phyloP scores from a whole-genome alignment of 345 rosid genomes.

The Camelina sativa region DNA sequence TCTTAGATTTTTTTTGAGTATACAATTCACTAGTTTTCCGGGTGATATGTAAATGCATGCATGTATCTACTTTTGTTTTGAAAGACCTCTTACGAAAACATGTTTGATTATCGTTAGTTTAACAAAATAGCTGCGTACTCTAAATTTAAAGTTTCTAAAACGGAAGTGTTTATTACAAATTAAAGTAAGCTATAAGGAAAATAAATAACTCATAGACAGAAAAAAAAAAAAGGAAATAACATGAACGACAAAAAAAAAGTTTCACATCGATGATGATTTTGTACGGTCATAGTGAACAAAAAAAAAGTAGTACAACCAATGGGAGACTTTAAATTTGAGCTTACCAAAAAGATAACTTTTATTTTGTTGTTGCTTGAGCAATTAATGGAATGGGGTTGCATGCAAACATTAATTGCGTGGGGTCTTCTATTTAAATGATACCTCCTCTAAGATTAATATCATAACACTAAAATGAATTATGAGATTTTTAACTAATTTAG shows the following conservation, averaged over 20 bases:
- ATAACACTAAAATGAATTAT: too few relatives aligned
- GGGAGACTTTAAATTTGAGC: constrained; percentile 38
- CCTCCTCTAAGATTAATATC: too few relatives aligned
- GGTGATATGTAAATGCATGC: too few relatives aligned
- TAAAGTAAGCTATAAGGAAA: background rate
- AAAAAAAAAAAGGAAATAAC: background rate
- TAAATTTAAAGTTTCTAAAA: too few relatives aligned
- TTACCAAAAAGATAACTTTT: constrained; percentile 39
- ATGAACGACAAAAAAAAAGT: background rate
- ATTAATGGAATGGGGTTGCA: constrained; percentile 36
- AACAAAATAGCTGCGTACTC: background rate
- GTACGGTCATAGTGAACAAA: background rate
- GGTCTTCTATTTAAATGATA: constrained; percentile 26
- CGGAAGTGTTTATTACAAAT: background rate
- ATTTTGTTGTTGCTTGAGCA: background rate
- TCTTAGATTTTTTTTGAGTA: too few relatives aligned
- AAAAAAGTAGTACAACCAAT: constrained; percentile 30
- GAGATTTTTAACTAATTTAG: too few relatives aligned
- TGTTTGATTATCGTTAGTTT: too few relatives aligned
- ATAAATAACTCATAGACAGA: background rate
- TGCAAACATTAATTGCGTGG: constrained; percentile 33
- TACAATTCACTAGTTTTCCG: too few relatives aligned
- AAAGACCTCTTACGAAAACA: too few relatives aligned
- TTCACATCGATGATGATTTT: constrained; percentile 23
- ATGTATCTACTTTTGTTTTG: too few relatives aligned